Conservation (phyloP, 2,329 filamentous ascomycete genomes). For the Mycosphaerella sp. region DNA sequence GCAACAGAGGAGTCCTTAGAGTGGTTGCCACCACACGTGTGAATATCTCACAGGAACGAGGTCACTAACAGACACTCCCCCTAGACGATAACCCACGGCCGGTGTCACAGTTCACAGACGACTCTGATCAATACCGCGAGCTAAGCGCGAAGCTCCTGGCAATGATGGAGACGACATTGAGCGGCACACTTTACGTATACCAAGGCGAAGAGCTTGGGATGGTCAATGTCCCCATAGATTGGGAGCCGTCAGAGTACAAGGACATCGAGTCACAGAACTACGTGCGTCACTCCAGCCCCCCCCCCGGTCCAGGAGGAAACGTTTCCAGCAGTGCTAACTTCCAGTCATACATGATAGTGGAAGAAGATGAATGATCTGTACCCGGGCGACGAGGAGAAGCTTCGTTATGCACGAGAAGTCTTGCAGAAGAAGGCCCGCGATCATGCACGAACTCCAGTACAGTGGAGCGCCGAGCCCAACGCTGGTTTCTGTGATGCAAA, state of each 20-base stretch:
- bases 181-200: conserved; percentile 48
- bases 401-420: conserved; percentile 15
- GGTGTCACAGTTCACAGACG: conserved; percentile 45
- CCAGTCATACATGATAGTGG: conserved; percentile 33
- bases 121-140: conserved; percentile 42
- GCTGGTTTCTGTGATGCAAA: conserved; percentile 55
- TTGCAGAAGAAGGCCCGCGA: conserved; percentile 23
- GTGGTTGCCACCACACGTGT: no score
- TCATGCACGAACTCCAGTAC: conserved; percentile 60
- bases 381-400: conserved; percentile 19
- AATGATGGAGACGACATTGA: conserved; percentile 43
- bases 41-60: neutral
- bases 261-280: conserved; percentile 53
- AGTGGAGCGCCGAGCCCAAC: conserved; percentile 53
- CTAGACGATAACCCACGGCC: conserved; percentile 35
- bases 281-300: conserved; percentile 1
- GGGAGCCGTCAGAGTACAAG: conserved; percentile 45
- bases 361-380: conserved; percentile 40
- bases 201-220: conserved; percentile 49
- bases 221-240: conserved; percentile 43
- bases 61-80: conserved; percentile 29
- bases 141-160: conserved; percentile 45
- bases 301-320: no score
- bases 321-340: neutral
- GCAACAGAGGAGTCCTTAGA: no score